Base-by-base conservation (phyloP, 345 rosid genomes). In the Angophora floribunda region DNA sequence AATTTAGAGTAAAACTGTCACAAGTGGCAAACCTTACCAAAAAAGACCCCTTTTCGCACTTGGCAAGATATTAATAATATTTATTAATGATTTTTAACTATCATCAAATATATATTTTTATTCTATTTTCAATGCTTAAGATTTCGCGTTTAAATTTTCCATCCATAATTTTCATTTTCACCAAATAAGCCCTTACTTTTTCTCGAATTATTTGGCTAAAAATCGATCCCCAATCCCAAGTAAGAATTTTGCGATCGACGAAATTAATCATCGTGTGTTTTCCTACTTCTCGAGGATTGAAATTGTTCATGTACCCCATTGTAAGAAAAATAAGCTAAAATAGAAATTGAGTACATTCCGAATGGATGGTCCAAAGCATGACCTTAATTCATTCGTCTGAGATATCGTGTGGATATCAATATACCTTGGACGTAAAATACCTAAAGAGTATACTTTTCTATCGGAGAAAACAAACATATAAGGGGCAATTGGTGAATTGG, bases 91-190 rank as follows among this genome's bases (percentile, higher is more conserved):
- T 36, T 36, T 70, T 70, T 17, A 70, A 36, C 36, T 17, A 5
- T 70, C 47, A 17, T 19, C 2, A 21, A 3, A 36, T 2, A 4
- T 0, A 36, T 36, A 3, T 2, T 36, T 10, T 2, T 36, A 36
- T 70, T 19, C 21, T 9, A 70, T 9, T 36, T 70, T 75, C 13
- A 2, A 67, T 0, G 3, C 12, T 67, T 32, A 32, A 67, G 32
- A 67, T 36, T 75, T 9, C 2, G 0, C 0, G 9, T 75, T 19
- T 75, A 0, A 2, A 4, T 32, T 67, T 67, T 32, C 44, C 9
- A 0, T 32, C 19, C 45, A 30, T 32, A 67, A 32, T 32, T 70
- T 70, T 19, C 65, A 19, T 75, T 36, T 75, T 75, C 0, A 75
- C 47, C 82, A 19, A 36, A 19, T 47, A 36, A 3, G 7, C 26